phyloP scores from a whole-genome alignment of 2,329 filamentous ascomycete species.

The Cladosporium austrohemisphaericum region DNA sequence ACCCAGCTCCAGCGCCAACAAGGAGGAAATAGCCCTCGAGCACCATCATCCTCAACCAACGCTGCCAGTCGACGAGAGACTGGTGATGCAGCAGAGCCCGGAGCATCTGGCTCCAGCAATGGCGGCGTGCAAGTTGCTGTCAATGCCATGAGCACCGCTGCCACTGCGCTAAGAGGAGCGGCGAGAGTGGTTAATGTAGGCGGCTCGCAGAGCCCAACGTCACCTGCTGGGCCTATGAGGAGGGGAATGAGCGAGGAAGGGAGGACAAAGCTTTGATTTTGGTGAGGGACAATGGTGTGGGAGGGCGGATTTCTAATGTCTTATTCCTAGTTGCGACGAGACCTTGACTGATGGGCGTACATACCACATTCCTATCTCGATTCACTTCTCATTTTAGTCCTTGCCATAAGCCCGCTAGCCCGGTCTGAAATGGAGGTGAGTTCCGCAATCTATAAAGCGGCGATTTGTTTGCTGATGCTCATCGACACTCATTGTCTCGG shows the following conservation, averaged over 20 bases:
- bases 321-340: no score
- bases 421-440: no score
- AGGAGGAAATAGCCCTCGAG: constrained; percentile 13
- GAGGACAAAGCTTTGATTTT: constrained; percentile 34
- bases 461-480: no score
- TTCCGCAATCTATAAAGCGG: no score
- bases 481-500: no score
- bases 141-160: constrained; percentile 23
- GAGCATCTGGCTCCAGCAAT: constrained; percentile 13
- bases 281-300: neutral
- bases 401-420: no score
- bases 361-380: no score
- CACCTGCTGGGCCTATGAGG: constrained; percentile 18
- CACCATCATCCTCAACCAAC: neutral
- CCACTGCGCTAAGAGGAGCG: constrained; percentile 24
- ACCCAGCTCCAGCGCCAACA: constrained; percentile 48
- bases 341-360: no score
- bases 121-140: constrained; percentile 29
- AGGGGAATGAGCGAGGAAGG: constrained; percentile 34
- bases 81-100: neutral
- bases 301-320: no score
- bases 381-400: no score
- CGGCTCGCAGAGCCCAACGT: constrained; percentile 15
- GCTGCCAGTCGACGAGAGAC: neutral
- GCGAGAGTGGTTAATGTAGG: constrained; percentile 26